Conservation (phyloP, 1,139 yeast species). For the Candida freyschussii region DNA sequence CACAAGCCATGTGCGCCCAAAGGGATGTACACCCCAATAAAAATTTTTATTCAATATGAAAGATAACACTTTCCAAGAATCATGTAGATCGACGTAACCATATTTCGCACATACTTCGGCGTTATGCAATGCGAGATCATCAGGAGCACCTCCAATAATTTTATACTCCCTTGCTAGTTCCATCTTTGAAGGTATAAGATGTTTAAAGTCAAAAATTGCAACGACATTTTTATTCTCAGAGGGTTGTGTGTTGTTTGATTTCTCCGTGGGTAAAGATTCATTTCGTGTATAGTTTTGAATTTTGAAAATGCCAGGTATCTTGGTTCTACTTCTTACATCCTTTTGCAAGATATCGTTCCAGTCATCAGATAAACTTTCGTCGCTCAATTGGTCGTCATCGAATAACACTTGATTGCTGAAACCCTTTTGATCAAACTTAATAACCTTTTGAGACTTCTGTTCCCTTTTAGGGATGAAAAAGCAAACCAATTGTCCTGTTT, state of each 20-base stretch:
- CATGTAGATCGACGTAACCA: constrained; percentile 60
- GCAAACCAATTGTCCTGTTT: constrained; percentile 73
- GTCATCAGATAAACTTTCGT: constrained; percentile 35
- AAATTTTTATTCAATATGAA: constrained; percentile 32
- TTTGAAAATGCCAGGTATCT: constrained; percentile 28
- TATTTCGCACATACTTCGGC: constrained; percentile 64
- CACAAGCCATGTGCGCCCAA: constrained; percentile 74
- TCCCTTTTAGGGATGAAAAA: constrained; percentile 64
- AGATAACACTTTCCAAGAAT: constrained; percentile 70
- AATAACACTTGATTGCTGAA: constrained; percentile 29
- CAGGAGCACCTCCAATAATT: constrained; percentile 63
- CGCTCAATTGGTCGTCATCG: constrained; percentile 31
- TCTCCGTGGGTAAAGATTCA: constrained; percentile 18
- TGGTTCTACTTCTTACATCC: constrained; percentile 32
- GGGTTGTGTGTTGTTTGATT: constrained; percentile 13
- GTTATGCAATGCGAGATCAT: constrained; percentile 62
- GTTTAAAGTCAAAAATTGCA: constrained; percentile 58
- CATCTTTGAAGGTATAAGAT: constrained; percentile 70
- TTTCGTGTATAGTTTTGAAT: constrained; percentile 18
- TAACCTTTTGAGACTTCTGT: constrained; percentile 35
- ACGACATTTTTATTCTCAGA: constrained; percentile 43
- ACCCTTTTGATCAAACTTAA: constrained; percentile 41
- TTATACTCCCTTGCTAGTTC: constrained; percentile 76
- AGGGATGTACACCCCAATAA: constrained; percentile 80
- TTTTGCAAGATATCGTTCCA: constrained; percentile 37